Conservation (phyloP, 768 basidiomycete species). For the Sporobolomyces roseus region DNA sequence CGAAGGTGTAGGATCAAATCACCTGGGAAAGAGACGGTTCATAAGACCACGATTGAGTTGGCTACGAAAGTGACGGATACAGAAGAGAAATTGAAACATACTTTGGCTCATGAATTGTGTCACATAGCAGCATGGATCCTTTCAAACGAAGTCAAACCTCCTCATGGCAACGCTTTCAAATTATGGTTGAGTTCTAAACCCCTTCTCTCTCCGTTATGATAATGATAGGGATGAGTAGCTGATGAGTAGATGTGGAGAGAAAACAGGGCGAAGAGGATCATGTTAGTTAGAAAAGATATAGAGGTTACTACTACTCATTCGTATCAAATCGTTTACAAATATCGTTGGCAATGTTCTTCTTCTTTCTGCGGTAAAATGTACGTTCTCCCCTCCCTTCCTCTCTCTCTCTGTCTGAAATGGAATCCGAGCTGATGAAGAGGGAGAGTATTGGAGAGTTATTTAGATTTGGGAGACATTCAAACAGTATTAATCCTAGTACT, state of each 20-base stretch:
- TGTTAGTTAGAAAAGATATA: slow-evolving; percentile 43
- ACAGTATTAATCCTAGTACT: slow-evolving; percentile 48
- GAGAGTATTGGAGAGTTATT: neutral
- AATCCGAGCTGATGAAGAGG: neutral
- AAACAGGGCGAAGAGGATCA: slow-evolving; percentile 33
- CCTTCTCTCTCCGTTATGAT: too few relatives aligned
- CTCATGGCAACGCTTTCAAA: slow-evolving; percentile 52
- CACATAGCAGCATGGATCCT: slow-evolving; percentile 52
- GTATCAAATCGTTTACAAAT: slow-evolving; percentile 52
- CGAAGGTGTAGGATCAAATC: too few relatives aligned
- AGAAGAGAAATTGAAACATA: slow-evolving; percentile 50
- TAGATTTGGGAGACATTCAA: slow-evolving; percentile 39
- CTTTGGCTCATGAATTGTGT: slow-evolving; percentile 54
- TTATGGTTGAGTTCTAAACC: slow-evolving; percentile 46
- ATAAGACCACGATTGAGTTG: slow-evolving; percentile 50
- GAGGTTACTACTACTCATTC: slow-evolving; percentile 49
- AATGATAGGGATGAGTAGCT: too few relatives aligned
- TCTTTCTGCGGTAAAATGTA: slow-evolving; percentile 48
- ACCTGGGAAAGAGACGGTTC: too few relatives aligned
- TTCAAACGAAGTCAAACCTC: slow-evolving; percentile 49
- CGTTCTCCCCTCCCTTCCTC: slow-evolving; percentile 13
- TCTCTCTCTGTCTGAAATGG: too few relatives aligned
- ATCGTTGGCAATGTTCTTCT: slow-evolving; percentile 33
- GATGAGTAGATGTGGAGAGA: too few relatives aligned
- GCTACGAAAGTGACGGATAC: slow-evolving; percentile 52